phyloP scores from a whole-genome alignment of 306 rosid genomes.

The Cucumis melo region DNA sequence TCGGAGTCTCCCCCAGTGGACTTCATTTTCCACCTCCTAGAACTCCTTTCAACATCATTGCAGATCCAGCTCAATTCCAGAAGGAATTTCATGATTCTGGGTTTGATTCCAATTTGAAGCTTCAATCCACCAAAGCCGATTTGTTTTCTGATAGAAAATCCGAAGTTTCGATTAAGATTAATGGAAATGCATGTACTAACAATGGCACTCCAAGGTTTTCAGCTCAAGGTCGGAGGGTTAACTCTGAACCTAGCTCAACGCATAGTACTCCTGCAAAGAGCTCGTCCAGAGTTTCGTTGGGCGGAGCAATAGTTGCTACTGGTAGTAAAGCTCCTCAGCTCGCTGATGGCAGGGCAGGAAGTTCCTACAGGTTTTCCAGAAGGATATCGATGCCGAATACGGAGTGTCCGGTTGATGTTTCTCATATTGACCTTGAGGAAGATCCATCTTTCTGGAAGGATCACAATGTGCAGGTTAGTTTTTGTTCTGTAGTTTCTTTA shows the following conservation, averaged over 20 bases:
- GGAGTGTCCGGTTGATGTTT: slow-evolving; percentile 21
- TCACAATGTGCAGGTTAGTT: slow-evolving; percentile 77
- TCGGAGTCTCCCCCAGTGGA: slow-evolving; percentile 26
- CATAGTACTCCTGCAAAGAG: slow-evolving; percentile 57
- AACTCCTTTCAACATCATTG: slow-evolving; percentile 57
- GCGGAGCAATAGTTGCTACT: slow-evolving; percentile 24
- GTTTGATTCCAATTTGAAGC: slow-evolving; percentile 18
- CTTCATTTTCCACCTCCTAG: slow-evolving; percentile 51
- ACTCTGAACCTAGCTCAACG: slow-evolving; percentile 60
- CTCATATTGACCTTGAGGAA: slow-evolving; percentile 55
- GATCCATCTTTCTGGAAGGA: slow-evolving; percentile 80
- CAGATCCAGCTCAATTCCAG: slow-evolving; percentile 61
- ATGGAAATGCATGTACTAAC: slow-evolving; percentile 13
- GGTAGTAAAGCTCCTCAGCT: slow-evolving; percentile 23
- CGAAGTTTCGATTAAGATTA: slow-evolving; percentile 17
- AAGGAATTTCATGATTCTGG: slow-evolving; percentile 21
- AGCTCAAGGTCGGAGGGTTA: slow-evolving; percentile 27
- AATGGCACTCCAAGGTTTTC: slow-evolving; percentile 27
- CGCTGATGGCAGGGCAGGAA: slow-evolving; percentile 25
- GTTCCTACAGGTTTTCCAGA: slow-evolving; percentile 20
- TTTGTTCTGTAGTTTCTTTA: background rate
- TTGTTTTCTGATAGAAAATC: slow-evolving; percentile 19
- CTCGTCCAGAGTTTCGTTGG: slow-evolving; percentile 40
- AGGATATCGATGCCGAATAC: slow-evolving; percentile 16
- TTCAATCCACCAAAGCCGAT: slow-evolving; percentile 21